These are phyloP conservation scores for Fagopyrum homotropicum DNA, from an alignment of 148 eudicot species.

Conservation along the genomic window DNA sequence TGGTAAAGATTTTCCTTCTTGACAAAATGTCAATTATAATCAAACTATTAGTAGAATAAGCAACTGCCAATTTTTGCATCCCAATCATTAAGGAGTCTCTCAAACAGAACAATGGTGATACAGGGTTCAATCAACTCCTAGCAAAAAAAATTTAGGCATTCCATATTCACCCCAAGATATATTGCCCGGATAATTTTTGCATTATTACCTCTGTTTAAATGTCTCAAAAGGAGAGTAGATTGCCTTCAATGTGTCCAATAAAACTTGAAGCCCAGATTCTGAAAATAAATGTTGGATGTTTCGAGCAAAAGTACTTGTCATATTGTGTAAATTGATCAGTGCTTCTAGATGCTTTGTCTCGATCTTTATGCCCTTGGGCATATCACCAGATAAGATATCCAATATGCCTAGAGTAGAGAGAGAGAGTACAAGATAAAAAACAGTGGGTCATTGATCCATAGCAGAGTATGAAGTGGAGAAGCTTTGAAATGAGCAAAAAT, in stretches of 20 bases:
- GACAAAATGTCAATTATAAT: not conserved
- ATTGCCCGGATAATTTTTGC: not conserved
- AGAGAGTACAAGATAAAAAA: constrained; percentile 10
- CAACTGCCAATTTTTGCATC: not conserved
- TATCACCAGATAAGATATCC: constrained; percentile 76
- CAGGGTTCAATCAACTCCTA: constrained; percentile 5
- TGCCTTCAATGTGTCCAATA: constrained; percentile 73
- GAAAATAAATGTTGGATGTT: constrained; percentile 87
- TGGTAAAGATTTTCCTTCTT: not conserved
- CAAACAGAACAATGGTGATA: not conserved
- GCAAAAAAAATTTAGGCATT: not conserved
- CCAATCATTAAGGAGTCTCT: not conserved
- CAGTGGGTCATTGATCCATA: constrained; percentile 11
- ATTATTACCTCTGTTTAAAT: constrained; percentile 65
- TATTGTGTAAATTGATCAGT: constrained; percentile 74
- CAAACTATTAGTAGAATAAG: not conserved
- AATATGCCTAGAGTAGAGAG: constrained; percentile 46
- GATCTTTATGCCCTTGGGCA: constrained; percentile 72
- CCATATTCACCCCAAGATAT: not conserved
- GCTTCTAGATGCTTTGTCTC: constrained; percentile 84
- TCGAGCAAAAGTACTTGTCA: constrained; percentile 79
- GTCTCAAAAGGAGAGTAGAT: constrained; percentile 77
- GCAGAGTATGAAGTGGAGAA: not conserved
- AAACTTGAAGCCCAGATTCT: constrained; percentile 56
- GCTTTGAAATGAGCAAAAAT: not conserved